A percentile compares a stretch with the other conserved stretches of the same genome.
Evolutionary conservation across 2,329 filamentous ascomycete species (phyloP).

Genomic region (Apiospora saccharicola): DNA sequence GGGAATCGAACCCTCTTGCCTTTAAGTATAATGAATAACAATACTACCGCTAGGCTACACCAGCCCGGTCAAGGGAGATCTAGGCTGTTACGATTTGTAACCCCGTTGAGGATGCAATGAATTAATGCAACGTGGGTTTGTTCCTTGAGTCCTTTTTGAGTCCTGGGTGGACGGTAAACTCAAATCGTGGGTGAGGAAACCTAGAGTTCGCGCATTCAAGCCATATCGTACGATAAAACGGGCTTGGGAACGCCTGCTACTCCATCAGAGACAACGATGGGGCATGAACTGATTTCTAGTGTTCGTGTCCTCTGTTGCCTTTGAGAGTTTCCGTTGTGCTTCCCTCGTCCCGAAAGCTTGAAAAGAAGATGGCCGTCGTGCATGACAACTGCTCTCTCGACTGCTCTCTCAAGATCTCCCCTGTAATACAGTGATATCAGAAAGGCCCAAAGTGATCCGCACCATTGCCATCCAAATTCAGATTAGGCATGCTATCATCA

Average conservation of each 20-base stretch:
- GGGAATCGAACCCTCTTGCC: conserved; percentile 16
- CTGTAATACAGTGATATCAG: neutral
- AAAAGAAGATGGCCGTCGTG: neutral
- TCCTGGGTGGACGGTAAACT: neutral
- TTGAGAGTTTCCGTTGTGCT: too few species aligned
- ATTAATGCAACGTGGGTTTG: neutral
- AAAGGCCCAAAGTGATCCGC: neutral
- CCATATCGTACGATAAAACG: conserved; percentile 55
- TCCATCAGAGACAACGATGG: conserved; percentile 54
- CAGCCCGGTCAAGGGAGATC: neutral
- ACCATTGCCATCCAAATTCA: neutral
- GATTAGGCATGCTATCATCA: conserved; percentile 15
- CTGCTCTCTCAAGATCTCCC: too few species aligned
- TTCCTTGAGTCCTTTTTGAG: neutral
- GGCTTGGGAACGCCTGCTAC: conserved; percentile 57
- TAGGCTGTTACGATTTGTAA: neutral
- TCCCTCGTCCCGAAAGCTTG: neutral
- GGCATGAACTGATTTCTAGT: conserved; percentile 52
- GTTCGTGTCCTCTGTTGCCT: neutral
- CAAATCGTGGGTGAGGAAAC: conserved; percentile 45
- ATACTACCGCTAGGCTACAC: conserved; percentile 18
- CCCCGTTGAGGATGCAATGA: neutral
- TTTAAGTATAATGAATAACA: conserved; percentile 5
- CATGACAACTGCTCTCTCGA: neutral
- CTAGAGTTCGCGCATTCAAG: conserved; percentile 59